Percentiles rank a stretch among this genome's conserved stretches.
Evolutionary conservation across 305 asterid genomes (phyloP).

Genomic region (Solanum hybrid): DNA sequence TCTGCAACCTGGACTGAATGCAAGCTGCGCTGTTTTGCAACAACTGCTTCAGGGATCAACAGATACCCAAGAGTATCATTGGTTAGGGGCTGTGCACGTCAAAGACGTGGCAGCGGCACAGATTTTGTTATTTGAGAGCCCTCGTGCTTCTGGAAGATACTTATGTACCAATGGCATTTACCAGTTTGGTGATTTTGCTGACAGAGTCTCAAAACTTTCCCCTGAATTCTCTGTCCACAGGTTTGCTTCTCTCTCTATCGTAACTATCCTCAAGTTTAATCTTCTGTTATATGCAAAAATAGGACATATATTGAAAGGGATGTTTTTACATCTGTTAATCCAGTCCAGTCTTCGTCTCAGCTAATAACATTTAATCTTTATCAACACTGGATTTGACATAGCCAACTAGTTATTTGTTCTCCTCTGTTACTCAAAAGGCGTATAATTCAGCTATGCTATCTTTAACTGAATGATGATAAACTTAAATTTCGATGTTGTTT

Average conservation of each 20-base stretch:
- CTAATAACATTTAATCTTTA: neutral
- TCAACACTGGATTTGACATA: neutral
- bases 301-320: neutral
- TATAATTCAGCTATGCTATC: neutral
- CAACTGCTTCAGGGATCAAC: constrained; percentile 67
- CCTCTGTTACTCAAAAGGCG: neutral
- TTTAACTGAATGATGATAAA: neutral
- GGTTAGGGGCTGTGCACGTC: constrained; percentile 92
- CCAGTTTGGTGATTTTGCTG: constrained; percentile 69
- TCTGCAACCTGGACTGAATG: constrained; percentile 63
- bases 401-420: neutral
- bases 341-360: neutral
- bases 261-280: neutral
- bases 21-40: constrained; percentile 80
- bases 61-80: constrained; percentile 74
- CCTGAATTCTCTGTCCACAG: constrained; percentile 73
- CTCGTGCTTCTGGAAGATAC: constrained; percentile 68
- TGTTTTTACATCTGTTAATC: neutral
- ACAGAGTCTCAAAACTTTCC: constrained; percentile 41
- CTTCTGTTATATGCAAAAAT: neutral
- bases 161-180: constrained; percentile 83
- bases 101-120: constrained; percentile 80
- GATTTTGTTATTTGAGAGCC: constrained; percentile 48
- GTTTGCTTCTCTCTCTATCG: constrained; percentile 13
- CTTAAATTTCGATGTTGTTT: neutral